Evolutionary conservation across 768 basidiomycete species (phyloP), one percentile per base, ranked within the genome.

Genomic region (Postia placenta): DNA sequence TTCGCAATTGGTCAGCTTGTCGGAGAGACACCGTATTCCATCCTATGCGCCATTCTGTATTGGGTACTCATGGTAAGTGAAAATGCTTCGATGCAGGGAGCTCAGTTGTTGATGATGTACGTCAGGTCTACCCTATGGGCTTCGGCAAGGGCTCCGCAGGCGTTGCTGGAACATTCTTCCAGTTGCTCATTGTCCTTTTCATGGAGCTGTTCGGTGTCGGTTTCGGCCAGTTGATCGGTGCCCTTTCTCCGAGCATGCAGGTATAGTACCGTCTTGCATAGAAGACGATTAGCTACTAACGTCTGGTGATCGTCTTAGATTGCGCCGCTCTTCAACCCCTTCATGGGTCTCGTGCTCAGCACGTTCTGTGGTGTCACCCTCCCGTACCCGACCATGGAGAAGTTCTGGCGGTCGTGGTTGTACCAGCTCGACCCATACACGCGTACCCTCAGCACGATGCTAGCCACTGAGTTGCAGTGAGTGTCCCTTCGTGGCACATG

Each of bases 321-420:
- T 33, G 88, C 88, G 9, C 85, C 86, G 5, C 68, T 92, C 48
- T 85, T 83, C 69, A 91, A 87, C 63, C 89, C 90, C 1, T 85
- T 88, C 73, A 52, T 90, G 42, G 69, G 74, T 37, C 63, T 83
- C 26, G 69, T 85, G 33, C 76, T 90, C 44, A 67, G 77, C 3
- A 75, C 81, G 14, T 91, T 91, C 76, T 88, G 86, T 56, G 90
- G 90, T 60, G 86, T 90, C 14, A 84, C 85, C 1, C 79, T 90
- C 47, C 87, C 86, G 0, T 83, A 76, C 49, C 77, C 81, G 0
- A 74, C 73, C 3, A 65, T 90, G 63, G 72, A 74, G 9, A 60
- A 63, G 24, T 89, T 88, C 73, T 89, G 85, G 85, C 69, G 76
- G 53, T 73, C 71, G n/a, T 92, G 88, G 87, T 64, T 91, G 14